Conservation (phyloP, 805 yeast species). For the Saturnispora ahearnii region DNA sequence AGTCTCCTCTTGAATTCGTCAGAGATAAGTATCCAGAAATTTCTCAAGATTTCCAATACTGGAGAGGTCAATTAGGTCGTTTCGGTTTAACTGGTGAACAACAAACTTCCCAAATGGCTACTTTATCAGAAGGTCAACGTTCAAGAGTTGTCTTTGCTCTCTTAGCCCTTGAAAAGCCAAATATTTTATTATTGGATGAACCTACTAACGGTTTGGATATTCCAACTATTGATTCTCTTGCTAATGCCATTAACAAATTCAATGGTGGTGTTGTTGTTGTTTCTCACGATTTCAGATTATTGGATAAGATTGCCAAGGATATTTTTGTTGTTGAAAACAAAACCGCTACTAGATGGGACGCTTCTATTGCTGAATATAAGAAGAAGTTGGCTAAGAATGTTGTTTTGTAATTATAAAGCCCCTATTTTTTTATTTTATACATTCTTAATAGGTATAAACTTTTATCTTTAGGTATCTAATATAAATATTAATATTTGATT, state of each 20-base stretch:
- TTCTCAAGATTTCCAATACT: constrained; percentile 97
- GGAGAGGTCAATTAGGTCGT: constrained; percentile 97
- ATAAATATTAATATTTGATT: neutral
- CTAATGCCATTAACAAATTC: constrained; percentile 89
- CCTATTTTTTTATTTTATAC: neutral
- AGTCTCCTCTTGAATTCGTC: constrained; percentile 92
- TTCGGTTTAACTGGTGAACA: constrained; percentile 98
- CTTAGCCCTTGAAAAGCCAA: constrained; percentile 91
- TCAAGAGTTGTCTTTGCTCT: constrained; percentile 97
- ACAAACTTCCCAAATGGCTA: constrained; percentile 97
- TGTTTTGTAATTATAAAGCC: constrained; percentile 41
- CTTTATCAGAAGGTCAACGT: constrained; percentile 97
- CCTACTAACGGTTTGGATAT: constrained; percentile 99
- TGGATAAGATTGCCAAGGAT: constrained; percentile 96
- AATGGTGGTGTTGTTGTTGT: constrained; percentile 98
- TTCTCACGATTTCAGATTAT: constrained; percentile 96
- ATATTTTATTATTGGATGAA: constrained; percentile 91
- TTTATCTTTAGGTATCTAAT: neutral
- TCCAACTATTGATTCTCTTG: constrained; percentile 95
- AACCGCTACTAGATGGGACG: constrained; percentile 96
- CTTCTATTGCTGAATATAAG: constrained; percentile 84
- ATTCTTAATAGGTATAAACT: neutral
- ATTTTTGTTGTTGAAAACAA: constrained; percentile 93
- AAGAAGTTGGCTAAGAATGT: constrained; percentile 87
- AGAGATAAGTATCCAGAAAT: constrained; percentile 84